These are phyloP conservation scores for Martiniozyma abietophila DNA, from an alignment of 805 yeast species.

Conservation along the genomic window DNA sequence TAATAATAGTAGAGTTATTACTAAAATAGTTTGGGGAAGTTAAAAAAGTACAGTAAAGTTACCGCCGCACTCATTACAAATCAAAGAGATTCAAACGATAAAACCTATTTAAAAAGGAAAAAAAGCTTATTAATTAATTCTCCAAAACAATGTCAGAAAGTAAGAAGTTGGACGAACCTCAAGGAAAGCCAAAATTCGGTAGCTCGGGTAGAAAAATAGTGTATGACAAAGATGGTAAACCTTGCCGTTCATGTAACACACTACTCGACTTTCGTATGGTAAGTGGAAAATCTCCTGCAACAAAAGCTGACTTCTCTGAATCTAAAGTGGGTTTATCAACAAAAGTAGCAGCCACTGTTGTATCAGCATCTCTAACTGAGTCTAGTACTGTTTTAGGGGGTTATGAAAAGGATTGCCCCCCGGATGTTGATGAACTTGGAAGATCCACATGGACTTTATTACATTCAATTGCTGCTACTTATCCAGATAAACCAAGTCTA, in stretches of 20 bases:
- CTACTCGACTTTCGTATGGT: constrained; percentile 72
- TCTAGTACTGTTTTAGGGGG: constrained; percentile 18
- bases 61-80: too few relatives aligned
- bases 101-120: too few relatives aligned
- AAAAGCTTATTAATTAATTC: too few relatives aligned
- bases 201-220: constrained; percentile 59
- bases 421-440: constrained; percentile 77
- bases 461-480: constrained; percentile 83
- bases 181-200: constrained; percentile 41
- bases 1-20: too few relatives aligned
- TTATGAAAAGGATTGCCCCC: constrained; percentile 57
- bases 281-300: constrained; percentile 20
- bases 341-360: constrained; percentile 10
- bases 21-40: too few relatives aligned
- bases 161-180: too few relatives aligned
- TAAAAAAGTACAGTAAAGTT: too few relatives aligned
- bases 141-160: too few relatives aligned
- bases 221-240: constrained; percentile 86
- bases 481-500: constrained; percentile 59
- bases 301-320: constrained; percentile 6
- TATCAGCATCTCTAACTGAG: constrained; percentile 14
- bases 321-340: constrained; percentile 9
- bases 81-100: too few relatives aligned
- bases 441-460: constrained; percentile 86
- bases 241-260: constrained; percentile 91